Conservation (phyloP, 2,329 filamentous ascomycete species). For the Colletotrichum melonis region DNA sequence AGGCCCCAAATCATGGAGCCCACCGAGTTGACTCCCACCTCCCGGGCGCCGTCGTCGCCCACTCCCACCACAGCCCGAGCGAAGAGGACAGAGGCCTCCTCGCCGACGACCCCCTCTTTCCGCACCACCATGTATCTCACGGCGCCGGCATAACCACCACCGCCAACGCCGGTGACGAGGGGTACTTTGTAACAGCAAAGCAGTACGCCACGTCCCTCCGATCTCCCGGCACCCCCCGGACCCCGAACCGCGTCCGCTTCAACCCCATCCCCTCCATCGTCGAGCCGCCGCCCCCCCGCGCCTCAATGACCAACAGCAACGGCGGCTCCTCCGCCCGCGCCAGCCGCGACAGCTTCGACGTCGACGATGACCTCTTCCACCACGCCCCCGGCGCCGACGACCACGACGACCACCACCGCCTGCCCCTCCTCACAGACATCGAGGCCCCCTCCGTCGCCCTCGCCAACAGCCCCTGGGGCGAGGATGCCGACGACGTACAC, state of each 20-base stretch:
- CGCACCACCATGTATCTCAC: slow-evolving; percentile 22
- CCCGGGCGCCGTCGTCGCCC: slow-evolving; percentile 22
- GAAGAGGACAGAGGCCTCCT: slow-evolving; percentile 41
- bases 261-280: slow-evolving; percentile 64
- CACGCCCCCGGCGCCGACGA: slow-evolving; percentile 25
- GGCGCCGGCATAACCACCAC: slow-evolving; percentile 2
- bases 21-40: slow-evolving; percentile 34
- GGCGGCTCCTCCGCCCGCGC: slow-evolving; percentile 16
- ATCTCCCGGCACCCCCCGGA: slow-evolving; percentile 63
- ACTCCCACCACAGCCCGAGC: slow-evolving; percentile 7
- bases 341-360: slow-evolving; percentile 35
- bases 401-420: slow-evolving; percentile 55
- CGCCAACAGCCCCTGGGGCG: slow-evolving; percentile 63
- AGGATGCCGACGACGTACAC: slow-evolving; percentile 55
- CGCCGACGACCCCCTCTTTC: slow-evolving; percentile 36
- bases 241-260: slow-evolving; percentile 81
- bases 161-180: slow-evolving; percentile 18
- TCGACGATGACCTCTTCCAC: slow-evolving; percentile 36
- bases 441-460: slow-evolving; percentile 83
- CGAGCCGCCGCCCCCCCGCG: slow-evolving; percentile 28
- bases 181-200: slow-evolving; percentile 21
- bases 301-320: slow-evolving; percentile 32
- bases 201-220: slow-evolving; percentile 33
- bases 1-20: slow-evolving; percentile 37
- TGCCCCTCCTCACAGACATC: slow-evolving; percentile 84